A percentile compares a stretch with the other conserved stretches of the same genome.
phyloP scores from a whole-genome alignment of 306 rosid genomes.

The Sindora glabra region DNA sequence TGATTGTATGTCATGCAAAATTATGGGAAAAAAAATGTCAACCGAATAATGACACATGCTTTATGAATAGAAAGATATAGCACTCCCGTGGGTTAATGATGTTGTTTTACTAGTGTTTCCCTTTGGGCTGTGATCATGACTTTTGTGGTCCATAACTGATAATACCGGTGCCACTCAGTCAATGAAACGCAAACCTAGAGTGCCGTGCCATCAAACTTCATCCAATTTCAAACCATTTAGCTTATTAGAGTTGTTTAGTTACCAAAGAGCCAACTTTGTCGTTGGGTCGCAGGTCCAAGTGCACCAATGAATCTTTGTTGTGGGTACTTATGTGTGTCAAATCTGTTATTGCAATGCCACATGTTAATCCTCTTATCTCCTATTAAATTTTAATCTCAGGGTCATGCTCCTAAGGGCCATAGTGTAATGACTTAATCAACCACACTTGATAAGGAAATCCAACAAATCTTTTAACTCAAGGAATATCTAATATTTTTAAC shows the following conservation, averaged over 20 bases:
- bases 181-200: neutral
- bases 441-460: too few species aligned
- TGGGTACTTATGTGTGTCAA: neutral
- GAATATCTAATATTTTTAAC: too few species aligned
- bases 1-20: constrained; percentile 18
- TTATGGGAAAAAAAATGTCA: neutral
- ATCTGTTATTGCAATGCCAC: neutral
- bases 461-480: too few species aligned
- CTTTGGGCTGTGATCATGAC: constrained; percentile 32
- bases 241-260: constrained; percentile 7
- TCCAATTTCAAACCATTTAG: constrained; percentile 18
- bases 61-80: constrained; percentile 3
- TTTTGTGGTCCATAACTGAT: constrained; percentile 11
- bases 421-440: too few species aligned
- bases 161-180: neutral
- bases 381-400: neutral
- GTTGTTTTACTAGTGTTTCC: constrained; percentile 19
- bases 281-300: neutral
- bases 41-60: constrained; percentile 10
- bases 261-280: constrained; percentile 14
- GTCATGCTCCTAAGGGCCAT: neutral
- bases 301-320: constrained; percentile 11
- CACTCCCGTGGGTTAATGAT: constrained; percentile 29
- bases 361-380: too few species aligned
- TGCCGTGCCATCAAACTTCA: constrained; percentile 2